These are phyloP conservation scores for Neopestalotiopsis sp. DNA, from an alignment of 2,329 filamentous ascomycete genomes.

Conservation along the genomic window DNA sequence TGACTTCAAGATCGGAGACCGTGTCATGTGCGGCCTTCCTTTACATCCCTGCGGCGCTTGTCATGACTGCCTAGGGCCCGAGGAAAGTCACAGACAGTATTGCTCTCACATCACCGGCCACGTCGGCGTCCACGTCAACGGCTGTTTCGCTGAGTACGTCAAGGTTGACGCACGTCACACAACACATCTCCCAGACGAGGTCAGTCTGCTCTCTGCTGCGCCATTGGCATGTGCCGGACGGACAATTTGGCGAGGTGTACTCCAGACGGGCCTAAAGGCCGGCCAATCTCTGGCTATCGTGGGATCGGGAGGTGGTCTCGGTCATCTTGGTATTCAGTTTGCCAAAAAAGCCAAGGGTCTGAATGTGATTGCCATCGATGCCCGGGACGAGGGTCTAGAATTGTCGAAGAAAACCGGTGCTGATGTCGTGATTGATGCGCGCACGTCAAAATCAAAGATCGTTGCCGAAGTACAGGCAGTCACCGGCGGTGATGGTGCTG, in stretches of 20 bases:
- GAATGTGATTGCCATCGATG: slow-evolving; percentile 58
- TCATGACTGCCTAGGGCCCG: slow-evolving; percentile 52
- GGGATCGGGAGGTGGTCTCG: slow-evolving; percentile 55
- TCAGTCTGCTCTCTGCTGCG: slow-evolving; percentile 56
- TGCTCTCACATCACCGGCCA: slow-evolving; percentile 50
- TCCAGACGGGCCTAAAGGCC: slow-evolving; percentile 16
- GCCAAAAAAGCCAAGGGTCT: slow-evolving; percentile 53
- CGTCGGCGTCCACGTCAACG: slow-evolving; percentile 55
- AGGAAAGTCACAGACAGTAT: slow-evolving; percentile 57
- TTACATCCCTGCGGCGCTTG: slow-evolving; percentile 59
- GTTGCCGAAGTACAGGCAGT: slow-evolving; percentile 51
- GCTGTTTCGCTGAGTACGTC: slow-evolving; percentile 63
- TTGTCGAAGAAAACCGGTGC: slow-evolving; percentile 53
- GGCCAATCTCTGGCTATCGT: slow-evolving; percentile 49
- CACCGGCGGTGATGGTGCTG: slow-evolving; percentile 54
- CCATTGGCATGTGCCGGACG: slow-evolving; percentile 48
- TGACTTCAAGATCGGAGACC: slow-evolving; percentile 53
- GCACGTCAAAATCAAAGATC: slow-evolving; percentile 50
- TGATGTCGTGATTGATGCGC: slow-evolving; percentile 56
- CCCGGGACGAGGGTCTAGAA: slow-evolving; percentile 56
- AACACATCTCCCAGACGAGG: slow-evolving; percentile 50
- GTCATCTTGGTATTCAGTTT: slow-evolving; percentile 56
- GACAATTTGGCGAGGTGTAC: slow-evolving; percentile 19
- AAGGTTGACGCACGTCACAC: slow-evolving; percentile 52
- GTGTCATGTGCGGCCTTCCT: slow-evolving; percentile 61